phyloP scores from a whole-genome alignment of 2,329 filamentous ascomycete genomes.

The Pezicula radicicola region DNA sequence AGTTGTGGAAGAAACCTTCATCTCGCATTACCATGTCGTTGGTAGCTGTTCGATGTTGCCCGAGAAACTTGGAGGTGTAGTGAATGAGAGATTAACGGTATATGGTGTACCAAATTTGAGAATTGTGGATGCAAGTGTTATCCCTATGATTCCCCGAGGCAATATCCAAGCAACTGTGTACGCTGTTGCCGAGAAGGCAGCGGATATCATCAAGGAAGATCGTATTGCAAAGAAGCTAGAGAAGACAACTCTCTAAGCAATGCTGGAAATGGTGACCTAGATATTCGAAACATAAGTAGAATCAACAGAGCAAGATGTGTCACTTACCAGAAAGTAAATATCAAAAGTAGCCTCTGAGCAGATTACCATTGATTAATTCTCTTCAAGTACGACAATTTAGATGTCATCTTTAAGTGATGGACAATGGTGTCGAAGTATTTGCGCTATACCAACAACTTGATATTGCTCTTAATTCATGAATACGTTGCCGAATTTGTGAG shows the following conservation, averaged over 20 bases:
- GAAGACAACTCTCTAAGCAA: neutral
- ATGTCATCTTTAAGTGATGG: no score
- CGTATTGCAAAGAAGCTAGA: neutral
- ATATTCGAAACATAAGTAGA: no score
- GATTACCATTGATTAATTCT: no score
- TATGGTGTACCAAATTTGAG: constrained; percentile 13
- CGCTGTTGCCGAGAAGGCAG: constrained; percentile 5
- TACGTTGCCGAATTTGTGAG: no score
- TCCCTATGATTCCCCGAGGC: constrained; percentile 8
- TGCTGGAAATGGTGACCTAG: no score
- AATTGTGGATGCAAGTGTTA: constrained; percentile 13
- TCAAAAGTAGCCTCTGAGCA: no score
- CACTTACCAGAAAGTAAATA: no score
- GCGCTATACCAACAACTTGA: no score
- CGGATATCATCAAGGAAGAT: constrained; percentile 1
- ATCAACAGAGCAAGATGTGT: no score
- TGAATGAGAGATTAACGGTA: constrained; percentile 14
- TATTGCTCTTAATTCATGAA: no score
- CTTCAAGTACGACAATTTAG: no score
- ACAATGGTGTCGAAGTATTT: no score
- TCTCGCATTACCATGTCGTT: constrained; percentile 13
- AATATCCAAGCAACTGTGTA: constrained; percentile 10
- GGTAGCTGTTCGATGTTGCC: constrained; percentile 17
- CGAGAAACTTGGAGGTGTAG: constrained; percentile 15
- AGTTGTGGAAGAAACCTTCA: constrained; percentile 2